A percentile compares a stretch with the other conserved stretches of the same genome.
Evolutionary conservation across 2,329 filamentous ascomycete species (phyloP).

Genomic region (Colletotrichum lentis): DNA sequence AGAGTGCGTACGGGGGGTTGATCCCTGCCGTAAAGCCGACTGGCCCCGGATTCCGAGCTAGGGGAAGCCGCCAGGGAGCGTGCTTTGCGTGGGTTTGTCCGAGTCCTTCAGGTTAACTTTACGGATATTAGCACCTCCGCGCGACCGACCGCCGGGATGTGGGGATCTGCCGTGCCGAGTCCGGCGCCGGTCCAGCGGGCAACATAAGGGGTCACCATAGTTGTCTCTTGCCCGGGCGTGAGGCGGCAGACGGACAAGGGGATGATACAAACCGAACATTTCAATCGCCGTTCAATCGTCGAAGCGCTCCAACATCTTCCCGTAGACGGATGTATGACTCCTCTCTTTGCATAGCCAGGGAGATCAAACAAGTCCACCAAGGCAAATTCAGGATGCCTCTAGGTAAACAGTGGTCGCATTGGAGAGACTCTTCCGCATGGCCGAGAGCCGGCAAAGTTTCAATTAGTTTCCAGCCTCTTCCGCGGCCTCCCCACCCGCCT

Average conservation of each 20-base stretch:
- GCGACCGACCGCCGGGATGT: constrained; percentile 14
- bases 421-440: too few species aligned
- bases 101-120: background rate
- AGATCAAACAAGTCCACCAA: too few species aligned
- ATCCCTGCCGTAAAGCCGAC: constrained; percentile 25
- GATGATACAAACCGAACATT: too few species aligned
- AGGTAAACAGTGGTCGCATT: too few species aligned
- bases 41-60: constrained; percentile 17
- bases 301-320: too few species aligned
- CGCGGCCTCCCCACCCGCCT: background rate
- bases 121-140: background rate
- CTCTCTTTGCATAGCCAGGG: too few species aligned
- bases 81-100: background rate
- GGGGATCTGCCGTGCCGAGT: constrained; percentile 16
- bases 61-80: background rate
- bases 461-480: background rate
- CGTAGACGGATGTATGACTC: too few species aligned
- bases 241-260: background rate
- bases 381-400: too few species aligned
- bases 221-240: background rate
- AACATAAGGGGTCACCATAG: background rate
- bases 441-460: too few species aligned
- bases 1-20: background rate
- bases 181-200: background rate
- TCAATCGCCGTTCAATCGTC: background rate